Base-by-base conservation (phyloP, 2,329 filamentous ascomycete species). In the Sarocladium brachiariae region DNA sequence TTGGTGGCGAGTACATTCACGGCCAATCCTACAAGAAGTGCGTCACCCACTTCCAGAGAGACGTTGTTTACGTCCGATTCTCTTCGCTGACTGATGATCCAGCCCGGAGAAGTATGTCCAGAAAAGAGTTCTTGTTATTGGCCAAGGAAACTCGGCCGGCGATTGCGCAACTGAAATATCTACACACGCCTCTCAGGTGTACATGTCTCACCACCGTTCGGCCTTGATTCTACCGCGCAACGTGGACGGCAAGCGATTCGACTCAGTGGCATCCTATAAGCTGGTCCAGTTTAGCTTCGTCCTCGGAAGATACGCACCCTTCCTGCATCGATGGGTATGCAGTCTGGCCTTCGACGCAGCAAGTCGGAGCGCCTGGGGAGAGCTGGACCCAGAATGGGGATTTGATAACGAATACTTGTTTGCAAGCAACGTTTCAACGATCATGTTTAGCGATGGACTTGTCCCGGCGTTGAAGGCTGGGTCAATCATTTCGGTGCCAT, bases 121-220 rank as follows among this genome's bases (percentile, higher is more conserved):
- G 3, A 57, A 59, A 43, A 61, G 52, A 8, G 57, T 61, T 2
- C 31, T 63, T 4, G 54, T 63, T 5, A 48, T 63, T 3, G 61
- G 61, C 5, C 56, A 61, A 37, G 61, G 61, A 2, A 63, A 61
- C 37, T 60, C 61, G 1, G 58, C 59, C 3, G 53, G 51, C 23
- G 61, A 63, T 30, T 56, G 54, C 11, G 58, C 55, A 1, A 54
- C 57, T 3, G 58, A 63, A 30, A 51, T 60, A 1, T 41, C 52
- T 9, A 41, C 50, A 2, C 31, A 54, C 34, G 54, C 57, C 4
- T 54, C 54, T 9, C 56, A 55, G 2, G 53, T 62, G 1, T 58
- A 59, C 41, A 53, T 60, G 24, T 53, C 59, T 1, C 58, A 63
- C 41, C 55, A 58, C 2, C 56, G 59, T 3, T 58, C 57, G 2